Conservation (phyloP, 768 basidiomycete genomes). For the Suillus weaverae region DNA sequence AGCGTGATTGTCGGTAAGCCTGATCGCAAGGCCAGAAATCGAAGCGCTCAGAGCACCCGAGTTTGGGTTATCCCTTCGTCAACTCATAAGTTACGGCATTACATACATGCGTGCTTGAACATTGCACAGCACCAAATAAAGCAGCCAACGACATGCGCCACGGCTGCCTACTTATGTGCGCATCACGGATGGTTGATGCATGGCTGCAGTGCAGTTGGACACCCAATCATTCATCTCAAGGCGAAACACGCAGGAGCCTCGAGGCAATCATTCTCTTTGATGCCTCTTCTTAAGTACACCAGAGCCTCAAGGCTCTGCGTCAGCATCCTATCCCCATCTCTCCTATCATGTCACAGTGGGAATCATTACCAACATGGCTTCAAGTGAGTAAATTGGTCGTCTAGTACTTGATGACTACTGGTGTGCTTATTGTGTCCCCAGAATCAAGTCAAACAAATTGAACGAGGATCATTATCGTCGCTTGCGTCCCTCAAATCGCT, state of each 20-base stretch:
- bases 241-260: neutral
- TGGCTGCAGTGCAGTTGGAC: neutral
- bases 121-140: neutral
- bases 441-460: slow-evolving; percentile 1
- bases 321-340: neutral
- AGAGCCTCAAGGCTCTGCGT: neutral
- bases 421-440: neutral
- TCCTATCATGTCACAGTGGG: slow-evolving; percentile 3
- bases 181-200: neutral
- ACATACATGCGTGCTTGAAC: neutral
- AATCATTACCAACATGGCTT: slow-evolving; percentile 1
- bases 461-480: neutral
- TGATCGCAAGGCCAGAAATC: neutral
- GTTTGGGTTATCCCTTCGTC: neutral
- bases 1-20: neutral
- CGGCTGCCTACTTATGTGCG: neutral
- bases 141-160: neutral
- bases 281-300: neutral
- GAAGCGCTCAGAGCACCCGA: neutral
- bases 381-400: neutral
- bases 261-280: neutral
- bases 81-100: neutral
- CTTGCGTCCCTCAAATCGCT: neutral
- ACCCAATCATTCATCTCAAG: neutral
- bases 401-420: neutral